A percentile compares a stretch with the other conserved stretches of the same genome.
phyloP scores from a whole-genome alignment of 2,329 filamentous ascomycete genomes.

The Aspergillus fumigatus region DNA sequence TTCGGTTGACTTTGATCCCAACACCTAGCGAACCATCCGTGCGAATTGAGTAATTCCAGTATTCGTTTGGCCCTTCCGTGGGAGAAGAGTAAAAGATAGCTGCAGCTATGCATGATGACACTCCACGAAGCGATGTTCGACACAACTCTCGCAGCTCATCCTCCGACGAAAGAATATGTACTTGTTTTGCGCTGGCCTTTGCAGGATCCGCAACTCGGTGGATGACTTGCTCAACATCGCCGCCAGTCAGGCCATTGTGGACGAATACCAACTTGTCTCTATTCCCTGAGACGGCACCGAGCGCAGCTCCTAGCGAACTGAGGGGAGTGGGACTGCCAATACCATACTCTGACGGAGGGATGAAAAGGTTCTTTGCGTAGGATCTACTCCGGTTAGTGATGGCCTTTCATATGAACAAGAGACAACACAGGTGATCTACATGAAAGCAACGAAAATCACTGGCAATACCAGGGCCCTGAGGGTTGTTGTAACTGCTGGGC shows the following conservation, averaged over 20 bases:
- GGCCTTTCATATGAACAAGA: constrained; percentile 6
- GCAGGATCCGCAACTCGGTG: constrained; percentile 57
- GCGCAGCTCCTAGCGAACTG: constrained; percentile 60
- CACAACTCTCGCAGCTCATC: constrained; percentile 60
- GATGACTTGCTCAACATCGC: constrained; percentile 69
- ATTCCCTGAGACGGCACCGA: constrained; percentile 54
- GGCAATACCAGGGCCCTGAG: constrained; percentile 54
- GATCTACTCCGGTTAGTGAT: constrained; percentile 31
- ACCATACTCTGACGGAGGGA: constrained; percentile 70
- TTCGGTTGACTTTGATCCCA: constrained; percentile 60
- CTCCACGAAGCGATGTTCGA: constrained; percentile 59
- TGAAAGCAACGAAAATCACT: constrained; percentile 49
- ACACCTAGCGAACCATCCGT: constrained; percentile 67
- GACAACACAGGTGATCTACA: constrained; percentile 20
- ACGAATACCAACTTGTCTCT: constrained; percentile 72
- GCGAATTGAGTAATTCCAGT: constrained; percentile 84
- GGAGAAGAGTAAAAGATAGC: constrained; percentile 73
- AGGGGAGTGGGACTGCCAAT: constrained; percentile 61
- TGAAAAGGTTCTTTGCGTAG: constrained; percentile 78
- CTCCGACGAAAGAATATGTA: constrained; percentile 52
- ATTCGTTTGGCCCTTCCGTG: constrained; percentile 57
- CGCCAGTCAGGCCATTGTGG: constrained; percentile 65
- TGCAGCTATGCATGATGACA: constrained; percentile 68
- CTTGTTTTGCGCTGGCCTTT: constrained; percentile 40
- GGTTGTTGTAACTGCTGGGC: constrained; percentile 51